Evolutionary conservation across 495 filamentous ascomycete genomes (phyloP), one percentile per base, ranked within the genome.

Genomic region (Xylaria acuta): DNA sequence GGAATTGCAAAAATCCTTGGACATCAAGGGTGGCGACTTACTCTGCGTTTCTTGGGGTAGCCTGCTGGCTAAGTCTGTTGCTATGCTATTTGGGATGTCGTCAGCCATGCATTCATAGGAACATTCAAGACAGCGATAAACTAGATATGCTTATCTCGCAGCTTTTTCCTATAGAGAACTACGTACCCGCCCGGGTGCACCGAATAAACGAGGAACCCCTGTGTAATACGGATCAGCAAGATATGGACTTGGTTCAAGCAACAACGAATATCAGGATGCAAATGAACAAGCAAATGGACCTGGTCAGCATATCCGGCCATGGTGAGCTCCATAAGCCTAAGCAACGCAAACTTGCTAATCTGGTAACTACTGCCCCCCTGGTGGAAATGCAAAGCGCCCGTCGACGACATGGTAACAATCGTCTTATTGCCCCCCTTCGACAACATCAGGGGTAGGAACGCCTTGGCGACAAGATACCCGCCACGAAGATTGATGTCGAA

Each of bases 401-500:
- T 74, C 27, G 80, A 84, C 7, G 76, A 75, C 34, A 89, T 64
- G 49, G 81, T 86, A 47, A 89, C 73, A 58, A 88, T 80, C 0
- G 82, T 86, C 76, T 88, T 87, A 0, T 83, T 81, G 0, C 82
- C 80, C 8, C 80, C 82, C 58, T 81, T 79, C 16, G 58, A 36
- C 54, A 86, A 70, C 64, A 89, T 72, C 40, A 89, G 62, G 0
- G 86, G 84, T 40, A 82, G 66, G 47, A 83, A 87, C 14, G 81
- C 77, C 51, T 76, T 79, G 73, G 75, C 67, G 18, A 75, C 64
- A 14, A 75, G 63, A 56, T 77, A 77, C 12, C 70, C 72, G 27
- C 75, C 86, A 20, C 80, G 79, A 32, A 86, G 51, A 64, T 87
- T 88, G 73, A 86, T 78, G 32, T 84, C 80, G 76, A 75, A 86